Conservation (phyloP, 2,329 filamentous ascomycete species). For the Teratosphaeriaceae sp. region DNA sequence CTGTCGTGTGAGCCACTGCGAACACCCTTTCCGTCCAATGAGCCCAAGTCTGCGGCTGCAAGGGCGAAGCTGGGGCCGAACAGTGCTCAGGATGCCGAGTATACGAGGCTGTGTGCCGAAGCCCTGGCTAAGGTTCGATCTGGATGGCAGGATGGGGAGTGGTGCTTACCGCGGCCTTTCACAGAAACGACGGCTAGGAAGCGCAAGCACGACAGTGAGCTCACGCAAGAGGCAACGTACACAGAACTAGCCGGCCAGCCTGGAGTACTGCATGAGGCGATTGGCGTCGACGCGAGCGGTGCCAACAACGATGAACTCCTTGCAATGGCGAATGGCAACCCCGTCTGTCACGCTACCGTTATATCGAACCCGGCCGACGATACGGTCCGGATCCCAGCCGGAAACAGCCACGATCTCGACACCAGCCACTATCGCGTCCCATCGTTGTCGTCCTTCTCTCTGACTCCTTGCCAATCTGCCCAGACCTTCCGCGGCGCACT, state of each 20-base stretch:
- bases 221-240: too few species aligned
- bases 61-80: conserved; percentile 35
- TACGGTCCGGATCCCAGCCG: too few species aligned
- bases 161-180: conserved; percentile 29
- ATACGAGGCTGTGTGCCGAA: conserved; percentile 31
- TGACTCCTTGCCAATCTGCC: conserved; percentile 38
- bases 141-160: conserved; percentile 17
- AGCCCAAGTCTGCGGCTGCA: conserved; percentile 46
- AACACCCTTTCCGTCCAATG: conserved; percentile 48
- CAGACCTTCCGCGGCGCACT: conserved; percentile 33
- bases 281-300: too few species aligned
- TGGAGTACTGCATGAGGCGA: too few species aligned
- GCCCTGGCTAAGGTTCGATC: conserved; percentile 32
- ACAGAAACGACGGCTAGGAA: conserved; percentile 13
- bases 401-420: not conserved
- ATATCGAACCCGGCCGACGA: too few species aligned
- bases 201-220: conserved; percentile 14
- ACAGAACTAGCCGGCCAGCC: too few species aligned
- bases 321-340: too few species aligned
- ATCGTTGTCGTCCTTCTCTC: conserved; percentile 43
- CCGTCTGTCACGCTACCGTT: too few species aligned
- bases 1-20: conserved; percentile 41
- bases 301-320: too few species aligned
- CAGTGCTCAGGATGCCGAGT: conserved; percentile 28
- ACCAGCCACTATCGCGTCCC: conserved; percentile 35